phyloP scores from a whole-genome alignment of 192 early-diverging fungal genomes.

The Gonapodya sp. region DNA sequence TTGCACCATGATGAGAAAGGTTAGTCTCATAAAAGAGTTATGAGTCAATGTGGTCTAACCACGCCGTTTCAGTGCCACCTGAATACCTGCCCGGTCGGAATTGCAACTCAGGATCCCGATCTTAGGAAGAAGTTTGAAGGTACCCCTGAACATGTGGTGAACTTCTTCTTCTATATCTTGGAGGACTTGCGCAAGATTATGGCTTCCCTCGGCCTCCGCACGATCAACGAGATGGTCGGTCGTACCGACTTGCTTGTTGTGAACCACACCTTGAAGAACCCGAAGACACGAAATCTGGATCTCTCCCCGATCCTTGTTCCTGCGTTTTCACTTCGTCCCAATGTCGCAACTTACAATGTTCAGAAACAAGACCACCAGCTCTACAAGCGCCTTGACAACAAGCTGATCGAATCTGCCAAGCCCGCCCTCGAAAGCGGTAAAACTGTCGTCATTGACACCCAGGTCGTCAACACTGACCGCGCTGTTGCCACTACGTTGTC shows the following conservation, averaged over 20 bases:
- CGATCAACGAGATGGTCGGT: conserved; percentile 94
- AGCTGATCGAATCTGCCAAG: conserved; percentile 72
- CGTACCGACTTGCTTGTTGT: conserved; percentile 75
- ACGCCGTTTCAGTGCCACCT: conserved; percentile 44
- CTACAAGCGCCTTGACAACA: conserved; percentile 76
- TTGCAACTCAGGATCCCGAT: conserved; percentile 92
- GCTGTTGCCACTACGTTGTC: conserved; percentile 86
- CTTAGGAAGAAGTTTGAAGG: conserved; percentile 92
- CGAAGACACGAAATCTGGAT: conserved; percentile 82
- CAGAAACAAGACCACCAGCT: conserved; percentile 83
- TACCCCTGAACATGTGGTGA: conserved; percentile 90
- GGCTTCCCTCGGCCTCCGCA: conserved; percentile 87
- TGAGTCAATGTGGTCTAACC: background rate
- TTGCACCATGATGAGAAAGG: conserved; percentile 90
- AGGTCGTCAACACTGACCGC: conserved; percentile 90
- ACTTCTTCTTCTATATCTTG: conserved; percentile 97
- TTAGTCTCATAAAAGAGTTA: background rate
- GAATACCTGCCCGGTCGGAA: conserved; percentile 95
- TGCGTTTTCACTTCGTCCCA: conserved; percentile 74
- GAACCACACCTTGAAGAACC: conserved; percentile 59
- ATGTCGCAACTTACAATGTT: conserved; percentile 74
- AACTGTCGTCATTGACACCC: conserved; percentile 45
- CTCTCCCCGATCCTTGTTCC: conserved; percentile 79
- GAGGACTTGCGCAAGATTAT: conserved; percentile 89
- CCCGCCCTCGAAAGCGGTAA: conserved; percentile 50